Evolutionary conservation across 2,329 filamentous ascomycete species (phyloP), one percentile per base, ranked within the genome.

Genomic region (Boeremia exigua): DNA sequence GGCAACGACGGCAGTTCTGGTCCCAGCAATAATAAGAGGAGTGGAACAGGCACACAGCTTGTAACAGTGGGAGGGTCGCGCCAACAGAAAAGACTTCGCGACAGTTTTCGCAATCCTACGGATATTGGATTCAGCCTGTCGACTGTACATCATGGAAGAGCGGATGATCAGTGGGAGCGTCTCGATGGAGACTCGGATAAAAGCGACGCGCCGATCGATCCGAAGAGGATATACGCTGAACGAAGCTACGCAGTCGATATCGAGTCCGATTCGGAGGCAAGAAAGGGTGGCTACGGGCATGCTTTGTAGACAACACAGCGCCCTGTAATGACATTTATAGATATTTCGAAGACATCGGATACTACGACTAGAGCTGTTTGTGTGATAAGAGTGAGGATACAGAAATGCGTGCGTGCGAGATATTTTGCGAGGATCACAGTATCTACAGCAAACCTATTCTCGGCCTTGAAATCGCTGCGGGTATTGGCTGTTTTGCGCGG

Each of bases 121-220:
- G 58, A 65, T 17, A 29, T 45, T 32, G 60, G 60, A 10, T 65
- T 61, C 38, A 62, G 55, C 40, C 47, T 59, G 25, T 53, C 54
- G 14, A 54, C 53, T 23, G 62, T 55, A 39, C 58, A 61, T 23
- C 52, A 58, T 39, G 58, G 58, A 29, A 46, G 58, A 25, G 34
- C 47, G 9, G 56, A 60, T 4, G 62, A 66, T 25, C 47, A 56
- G 1, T 67, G 64, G 62, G 59, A 67, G 47, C 37, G 51, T n/a
- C 39, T 67, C 15, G 62, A 67, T 34, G 61, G 61, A 2, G 53
- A 52, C 3, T 64, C 59, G 8, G 61, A 66, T 30, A 58, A 53
- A 28, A 63, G 58, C 28, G 49, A 56, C 32, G 51, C 48, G 5
- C 54, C 56, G 6, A 57, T 62, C 19, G 44, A 59, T 4, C 48